Base-by-base conservation (phyloP, 83 land plant species). In the Isoetes engelmannii region DNA sequence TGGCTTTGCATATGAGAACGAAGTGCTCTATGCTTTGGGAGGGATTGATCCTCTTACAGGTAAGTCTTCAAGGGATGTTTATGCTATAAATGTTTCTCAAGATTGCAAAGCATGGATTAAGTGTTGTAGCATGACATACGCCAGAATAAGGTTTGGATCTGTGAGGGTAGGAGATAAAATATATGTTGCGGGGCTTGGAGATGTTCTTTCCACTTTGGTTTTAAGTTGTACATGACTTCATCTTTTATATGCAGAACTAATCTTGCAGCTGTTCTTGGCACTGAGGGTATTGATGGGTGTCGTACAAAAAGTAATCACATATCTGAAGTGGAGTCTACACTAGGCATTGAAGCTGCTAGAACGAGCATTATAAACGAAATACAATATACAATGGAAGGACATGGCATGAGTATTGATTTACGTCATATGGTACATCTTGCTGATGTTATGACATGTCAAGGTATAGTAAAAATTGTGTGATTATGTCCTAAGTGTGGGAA, bases 351-450 rank as follows among this genome's bases (percentile, higher is more conserved):
- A 80, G 98, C 92, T 57, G 96, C 98, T 41, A 80, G 96, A 63
- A 75, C 51, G 8, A 74, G 82, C 37, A 89, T 92, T 47, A 87
- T 92, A 69, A 73, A 84, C 61, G 88, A 92, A 69, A 90, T 92
- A 72, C 74, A 87, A 60, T 75, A 81, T 44, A 87, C 88, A 4
- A 90, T 92, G 96, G 64, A 53, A 4, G 71, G 79, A 55, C 92
- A 92, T 72, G 88, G 88, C 7, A 92, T 92, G 87, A 85, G 78
- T 70, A 92, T 92, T 45, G 98, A 92, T 61, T 77, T 74, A 13
- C 87, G 98, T 7, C 98, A 92, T 67, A 92, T 92, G 98, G 87
- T 80, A 89, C 95, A 89, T 69, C 79, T 92, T 57, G 96, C 92
- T 21, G 98, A 92, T 76, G 70, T 90, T 65, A 92, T 92, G 98